Base-by-base conservation (phyloP, 2,329 filamentous ascomycete genomes). In the Talaromyces sp. region DNA sequence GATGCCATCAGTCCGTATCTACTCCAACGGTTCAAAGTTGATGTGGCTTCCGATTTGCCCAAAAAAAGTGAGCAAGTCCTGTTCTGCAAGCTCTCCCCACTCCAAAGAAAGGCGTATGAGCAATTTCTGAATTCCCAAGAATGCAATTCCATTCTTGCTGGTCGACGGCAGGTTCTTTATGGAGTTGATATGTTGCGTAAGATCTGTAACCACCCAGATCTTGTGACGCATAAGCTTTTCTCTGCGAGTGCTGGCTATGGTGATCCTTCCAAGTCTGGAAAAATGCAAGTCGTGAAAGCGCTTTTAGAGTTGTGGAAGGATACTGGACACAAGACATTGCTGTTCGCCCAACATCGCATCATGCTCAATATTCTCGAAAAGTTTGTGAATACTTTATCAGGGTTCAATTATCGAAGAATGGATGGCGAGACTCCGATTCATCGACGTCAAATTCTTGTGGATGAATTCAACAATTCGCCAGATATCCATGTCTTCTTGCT, bases 21-120 rank as follows among this genome's bases (percentile, higher is more conserved):
- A 5, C 82, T 99, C 3, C 93, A 98, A 72, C 87, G 95, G 8
- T 86, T 96, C 73, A 99, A 99, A 76, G 86, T 90, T 1, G 95
- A 99, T 74, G 95, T 99, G 14, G 93, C 95, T 4, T 86, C 93
- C 7, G 93, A 98, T 74, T 80, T 99, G 12, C 95, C 95, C 0
- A 91, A 96, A 75, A 99, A 99, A 82, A 96, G 88, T 58, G 95
- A 99, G 73, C 91, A 96, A 68, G 95, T 99, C 0, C 81, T 99
- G 2, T 98, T 99, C 75, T 98, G 95, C 79, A 96, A 96, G 73
- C 80, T 99, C 65, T 96, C 93, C 0, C 84, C 84, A 60, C 79
- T 88, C 14, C 95, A 99, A 73, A 84, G 90, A 57, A 83, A 88
- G 35, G 88, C 88, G 0, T 99, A 99, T 68, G 85, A 92, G 72